Percentiles rank a stretch among this genome's conserved stretches.
Conservation (phyloP, 768 basidiomycete species). For the Hortiboletus campestris region DNA sequence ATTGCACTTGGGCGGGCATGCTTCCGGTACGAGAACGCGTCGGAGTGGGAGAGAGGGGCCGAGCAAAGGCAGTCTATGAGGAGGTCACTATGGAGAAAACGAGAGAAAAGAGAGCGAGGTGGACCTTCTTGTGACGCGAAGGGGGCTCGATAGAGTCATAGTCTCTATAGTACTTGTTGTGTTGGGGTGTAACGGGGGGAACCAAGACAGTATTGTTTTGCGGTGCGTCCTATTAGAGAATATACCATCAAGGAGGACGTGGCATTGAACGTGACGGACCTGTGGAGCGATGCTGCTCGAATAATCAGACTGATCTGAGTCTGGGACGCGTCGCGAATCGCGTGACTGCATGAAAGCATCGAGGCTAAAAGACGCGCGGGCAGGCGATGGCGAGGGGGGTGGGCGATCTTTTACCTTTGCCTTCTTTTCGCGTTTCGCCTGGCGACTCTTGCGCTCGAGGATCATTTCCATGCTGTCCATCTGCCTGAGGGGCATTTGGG, state of each 20-base stretch:
- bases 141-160: constrained; percentile 34
- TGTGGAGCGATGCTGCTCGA: constrained; percentile 31
- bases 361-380: constrained; percentile 43
- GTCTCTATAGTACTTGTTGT: constrained; percentile 57
- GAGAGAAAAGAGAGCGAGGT: background rate
- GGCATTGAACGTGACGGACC: constrained; percentile 36
- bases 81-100: background rate
- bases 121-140: constrained; percentile 32
- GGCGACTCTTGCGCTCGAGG: constrained; percentile 65
- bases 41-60: constrained; percentile 47
- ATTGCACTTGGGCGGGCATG: constrained; percentile 31
- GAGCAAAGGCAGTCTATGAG: constrained; percentile 28
- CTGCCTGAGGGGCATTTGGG: constrained; percentile 47
- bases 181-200: constrained; percentile 56
- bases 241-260: constrained; percentile 21
- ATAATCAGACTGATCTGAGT: constrained; percentile 32
- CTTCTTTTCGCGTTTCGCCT: constrained; percentile 50
- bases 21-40: constrained; percentile 32
- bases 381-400: constrained; percentile 52
- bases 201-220: constrained; percentile 29
- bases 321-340: constrained; percentile 45
- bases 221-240: constrained; percentile 20
- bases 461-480: constrained; percentile 78
- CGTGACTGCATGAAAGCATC: constrained; percentile 55
- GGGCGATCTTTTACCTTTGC: constrained; percentile 49